A percentile compares a stretch with the other conserved stretches of the same genome.
Evolutionary conservation across 176 grass and related monocot genomes (phyloP).

Genomic region (Bonia amplexicaulis): DNA sequence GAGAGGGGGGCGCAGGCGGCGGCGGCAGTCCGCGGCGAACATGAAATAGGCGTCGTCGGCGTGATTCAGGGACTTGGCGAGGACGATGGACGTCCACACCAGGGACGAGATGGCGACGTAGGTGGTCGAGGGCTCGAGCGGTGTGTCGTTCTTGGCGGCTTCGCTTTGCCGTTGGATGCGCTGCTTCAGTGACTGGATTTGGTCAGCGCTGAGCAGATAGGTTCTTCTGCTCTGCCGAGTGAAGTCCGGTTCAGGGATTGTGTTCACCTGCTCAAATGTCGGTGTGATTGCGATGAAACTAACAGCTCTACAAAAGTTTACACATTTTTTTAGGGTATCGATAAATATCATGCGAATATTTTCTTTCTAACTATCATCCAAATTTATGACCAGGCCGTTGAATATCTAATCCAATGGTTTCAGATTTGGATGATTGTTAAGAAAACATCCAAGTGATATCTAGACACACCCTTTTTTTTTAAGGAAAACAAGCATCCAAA

Average conservation of each 20-base stretch:
- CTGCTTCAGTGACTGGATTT: slow-evolving; percentile 30
- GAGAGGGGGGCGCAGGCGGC: slow-evolving; percentile 23
- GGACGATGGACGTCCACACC: slow-evolving; percentile 32
- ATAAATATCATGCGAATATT: no score
- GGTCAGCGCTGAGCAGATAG: not conserved
- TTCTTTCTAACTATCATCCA: no score
- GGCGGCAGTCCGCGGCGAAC: slow-evolving; percentile 37
- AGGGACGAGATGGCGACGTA: slow-evolving; percentile 24
- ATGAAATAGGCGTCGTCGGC: not conserved
- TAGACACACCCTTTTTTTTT: no score
- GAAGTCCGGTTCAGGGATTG: not conserved
- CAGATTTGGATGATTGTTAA: no score
- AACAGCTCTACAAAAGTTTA: not conserved
- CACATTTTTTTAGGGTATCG: not conserved
- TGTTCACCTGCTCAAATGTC: not conserved
- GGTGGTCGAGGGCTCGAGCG: not conserved
- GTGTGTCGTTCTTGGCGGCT: not conserved
- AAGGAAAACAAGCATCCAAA: not conserved
- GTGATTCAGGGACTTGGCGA: not conserved
- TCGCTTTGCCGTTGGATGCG: not conserved
- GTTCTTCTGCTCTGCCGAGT: not conserved
- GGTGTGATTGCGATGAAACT: not conserved
- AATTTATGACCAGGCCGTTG: no score
- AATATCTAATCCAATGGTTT: no score
- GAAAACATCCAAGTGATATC: no score